Evolutionary conservation across 805 yeast species (phyloP), one percentile per base, ranked within the genome.

Genomic region (Teunomyces lycoperdinae): DNA sequence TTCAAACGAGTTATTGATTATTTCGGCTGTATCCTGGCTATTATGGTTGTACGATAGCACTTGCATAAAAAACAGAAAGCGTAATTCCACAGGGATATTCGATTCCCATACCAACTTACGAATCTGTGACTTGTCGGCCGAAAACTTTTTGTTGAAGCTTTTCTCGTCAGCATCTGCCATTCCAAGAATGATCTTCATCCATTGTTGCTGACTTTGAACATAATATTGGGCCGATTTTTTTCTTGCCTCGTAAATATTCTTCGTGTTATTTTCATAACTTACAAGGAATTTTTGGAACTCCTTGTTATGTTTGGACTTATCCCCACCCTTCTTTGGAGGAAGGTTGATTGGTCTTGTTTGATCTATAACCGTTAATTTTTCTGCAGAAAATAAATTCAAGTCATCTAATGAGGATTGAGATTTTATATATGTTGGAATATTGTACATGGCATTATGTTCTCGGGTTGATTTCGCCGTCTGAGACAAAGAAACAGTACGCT

Each of bases 291-390:
- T 70, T 41, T 74, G 67, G 47, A 84, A 75, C 57, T 84, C 83
- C 42, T 66, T 70, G 54, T 81, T 83, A 57, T 85, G 91, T 48
- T 71, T 71, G 30, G 67, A 60, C 36, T 74, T 74, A 57, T 85
- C 91, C 9, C 58, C 61, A 3, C 66, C 58, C 34, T 72, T 68
- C 60, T 85, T 85, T 5, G 89, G 89, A 5, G 91, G 91, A 40
- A 84, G 62, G 78, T 88, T 82, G 43, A 81, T 76, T 3, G 91
- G 91, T 54, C 91, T 73, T 1, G 89, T 77, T 39, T 80, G 81
- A 44, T 84, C 76, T 32, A 84, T 63, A 9, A 67, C 63, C 20
- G 73, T 74, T 32, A 82, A 60, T 55, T 85, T 85, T 56, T 84
- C 86, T 1, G 73, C 76, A 0, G 89, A 84, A 1, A 85, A 76